Evolutionary conservation across 768 basidiomycete genomes (phyloP), one percentile per base, ranked within the genome.

Genomic region (Suillus fuscotomentosus): DNA sequence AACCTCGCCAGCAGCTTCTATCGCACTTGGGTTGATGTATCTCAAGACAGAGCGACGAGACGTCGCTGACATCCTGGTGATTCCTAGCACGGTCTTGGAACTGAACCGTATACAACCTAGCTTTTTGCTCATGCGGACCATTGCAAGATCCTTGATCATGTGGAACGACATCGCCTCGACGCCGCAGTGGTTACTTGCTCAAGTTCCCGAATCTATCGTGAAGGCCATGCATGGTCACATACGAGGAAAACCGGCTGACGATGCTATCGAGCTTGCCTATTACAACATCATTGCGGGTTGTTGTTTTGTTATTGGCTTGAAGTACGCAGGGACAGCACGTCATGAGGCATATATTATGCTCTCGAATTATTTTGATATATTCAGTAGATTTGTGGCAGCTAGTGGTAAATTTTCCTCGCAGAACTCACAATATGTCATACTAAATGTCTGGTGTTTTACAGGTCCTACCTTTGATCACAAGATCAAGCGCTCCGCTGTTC

Each of bases 11-110:
- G 92, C 95, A 3, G 95, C 97, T 2, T 88, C 94, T 3, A 85
- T 97, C 22, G 95, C 94, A 1, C 77, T 99, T 17, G 95, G 92
- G 1, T 75, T 99, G 27, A 97, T 97, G 94, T 99, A 94, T 75
- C 81, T 99, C 57, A 86, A 88, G 65, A 95, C 94, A 0, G 87
- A 88, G 50, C 85, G 94, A 39, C 82, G 84, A 67, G 97, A 98
- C 66, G 86, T 99, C 9, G 94, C 95, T 0, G 91, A 93, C 63
- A 87, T 94, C 45, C 79, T 99, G 24, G 84, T 85, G 10, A 86
- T 98, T 34, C 97, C 97, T 1, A 86, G 90, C 67, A 92, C 94
- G 0, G 80, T 89, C 4, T 79, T 92, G 31, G 87, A 87, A 5
- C 80, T 99, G 62, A 92, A 97, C 71, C 87, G 87, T 51, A 86